Conservation (phyloP, 768 basidiomycete species). For the Kwoniella sp. region DNA sequence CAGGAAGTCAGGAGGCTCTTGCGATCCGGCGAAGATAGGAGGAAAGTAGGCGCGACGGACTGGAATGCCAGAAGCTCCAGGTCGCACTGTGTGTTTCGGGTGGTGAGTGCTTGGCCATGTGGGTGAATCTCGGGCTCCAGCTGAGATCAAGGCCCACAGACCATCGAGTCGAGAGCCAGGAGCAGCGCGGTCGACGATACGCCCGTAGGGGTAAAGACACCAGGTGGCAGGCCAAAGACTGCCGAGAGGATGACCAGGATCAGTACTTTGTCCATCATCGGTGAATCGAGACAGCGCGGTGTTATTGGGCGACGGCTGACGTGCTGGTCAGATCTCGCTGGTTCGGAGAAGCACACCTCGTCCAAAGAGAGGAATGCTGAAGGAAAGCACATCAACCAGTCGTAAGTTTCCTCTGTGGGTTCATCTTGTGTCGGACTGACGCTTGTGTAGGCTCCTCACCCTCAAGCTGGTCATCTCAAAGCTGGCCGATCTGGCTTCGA, state of each 20-base stretch:
- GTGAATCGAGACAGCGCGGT: slow-evolving; percentile 25
- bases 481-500: slow-evolving; percentile 72
- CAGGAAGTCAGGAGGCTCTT: slow-evolving; percentile 81
- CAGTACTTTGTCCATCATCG: slow-evolving; percentile 44
- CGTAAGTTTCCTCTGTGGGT: slow-evolving; percentile 31
- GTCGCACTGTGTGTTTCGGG: slow-evolving; percentile 87
- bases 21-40: slow-evolving; percentile 75
- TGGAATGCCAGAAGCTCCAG: slow-evolving; percentile 96
- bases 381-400: slow-evolving; percentile 87
- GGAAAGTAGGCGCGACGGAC: slow-evolving; percentile 92
- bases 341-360: slow-evolving; percentile 91
- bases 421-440: not conserved
- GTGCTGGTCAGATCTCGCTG: slow-evolving; percentile 63
- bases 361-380: slow-evolving; percentile 94
- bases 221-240: slow-evolving; percentile 26
- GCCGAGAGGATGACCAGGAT: slow-evolving; percentile 47
- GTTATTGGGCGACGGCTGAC: slow-evolving; percentile 19
- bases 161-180: slow-evolving; percentile 70
- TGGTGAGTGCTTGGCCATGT: slow-evolving; percentile 56
- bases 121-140: not conserved
- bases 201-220: slow-evolving; percentile 34
- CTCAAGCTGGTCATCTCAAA: slow-evolving; percentile 90
- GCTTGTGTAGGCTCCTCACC: slow-evolving; percentile 66
- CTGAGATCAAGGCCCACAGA: too few species aligned
- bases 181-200: slow-evolving; percentile 54